Evolutionary conservation across 768 basidiomycete genomes (phyloP).

Genomic region (Xerocomus brunneocitrinus): DNA sequence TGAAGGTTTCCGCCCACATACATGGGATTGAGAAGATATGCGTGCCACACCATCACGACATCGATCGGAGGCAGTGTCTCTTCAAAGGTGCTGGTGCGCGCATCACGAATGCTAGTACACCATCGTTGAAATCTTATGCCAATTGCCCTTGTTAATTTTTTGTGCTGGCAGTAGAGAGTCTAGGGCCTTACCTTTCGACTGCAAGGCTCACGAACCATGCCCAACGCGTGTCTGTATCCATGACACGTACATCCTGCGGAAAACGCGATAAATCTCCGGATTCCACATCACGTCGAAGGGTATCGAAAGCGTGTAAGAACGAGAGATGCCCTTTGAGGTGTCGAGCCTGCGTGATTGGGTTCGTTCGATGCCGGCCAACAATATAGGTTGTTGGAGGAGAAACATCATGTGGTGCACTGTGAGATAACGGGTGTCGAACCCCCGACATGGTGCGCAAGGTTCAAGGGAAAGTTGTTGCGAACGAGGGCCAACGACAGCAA

Average conservation of each 20-base stretch:
- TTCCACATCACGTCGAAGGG: slow-evolving; percentile 21
- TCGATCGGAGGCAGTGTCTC: slow-evolving; percentile 33
- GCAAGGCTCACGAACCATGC: slow-evolving; percentile 36
- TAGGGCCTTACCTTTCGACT: slow-evolving; percentile 30
- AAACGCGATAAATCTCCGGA: slow-evolving; percentile 8
- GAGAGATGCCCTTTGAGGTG: slow-evolving; percentile 31
- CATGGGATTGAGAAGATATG: slow-evolving; percentile 38
- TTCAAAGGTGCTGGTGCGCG: background rate
- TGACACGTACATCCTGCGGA: slow-evolving; percentile 3
- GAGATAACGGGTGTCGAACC: background rate
- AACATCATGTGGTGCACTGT: background rate
- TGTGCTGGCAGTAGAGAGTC: background rate
- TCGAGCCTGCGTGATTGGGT: background rate
- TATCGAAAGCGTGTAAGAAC: slow-evolving; percentile 26
- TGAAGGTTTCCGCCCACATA: background rate
- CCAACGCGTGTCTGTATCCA: slow-evolving; percentile 33
- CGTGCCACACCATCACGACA: slow-evolving; percentile 39
- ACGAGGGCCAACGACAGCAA: background rate
- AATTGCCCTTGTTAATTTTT: background rate
- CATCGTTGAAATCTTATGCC: slow-evolving; percentile 32
- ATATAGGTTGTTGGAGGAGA: background rate
- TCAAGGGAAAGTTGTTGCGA: background rate
- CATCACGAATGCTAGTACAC: slow-evolving; percentile 12
- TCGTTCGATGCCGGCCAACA: background rate
- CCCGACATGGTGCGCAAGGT: background rate